phyloP scores from a whole-genome alignment of 208 protist genomes.

The Balamuthia mandrillaris region DNA sequence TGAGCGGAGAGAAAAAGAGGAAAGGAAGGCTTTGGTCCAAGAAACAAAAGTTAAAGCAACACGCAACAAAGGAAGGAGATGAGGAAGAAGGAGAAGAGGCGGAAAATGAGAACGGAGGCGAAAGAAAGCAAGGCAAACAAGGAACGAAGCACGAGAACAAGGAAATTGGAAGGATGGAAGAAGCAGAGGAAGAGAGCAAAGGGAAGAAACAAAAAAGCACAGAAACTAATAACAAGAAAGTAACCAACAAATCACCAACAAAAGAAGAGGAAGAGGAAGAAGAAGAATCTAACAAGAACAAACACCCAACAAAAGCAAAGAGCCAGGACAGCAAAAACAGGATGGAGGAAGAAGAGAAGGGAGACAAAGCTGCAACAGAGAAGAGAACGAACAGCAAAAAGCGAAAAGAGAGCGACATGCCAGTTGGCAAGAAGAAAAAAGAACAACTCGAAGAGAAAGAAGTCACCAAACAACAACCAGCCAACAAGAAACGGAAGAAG shows the following conservation, averaged over 20 bases:
- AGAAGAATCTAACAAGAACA: background rate
- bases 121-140: background rate
- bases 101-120: too few relatives aligned
- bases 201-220: background rate
- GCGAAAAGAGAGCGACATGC: background rate
- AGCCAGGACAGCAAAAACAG: background rate
- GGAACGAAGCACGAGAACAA: background rate
- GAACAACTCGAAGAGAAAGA: background rate
- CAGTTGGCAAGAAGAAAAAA: background rate
- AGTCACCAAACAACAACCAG: background rate
- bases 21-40: slow-evolving; percentile 17
- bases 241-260: background rate
- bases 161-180: background rate
- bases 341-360: background rate
- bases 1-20: background rate
- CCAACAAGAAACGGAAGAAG: background rate
- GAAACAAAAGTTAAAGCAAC: too few relatives aligned
- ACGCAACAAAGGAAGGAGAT: too few relatives aligned
- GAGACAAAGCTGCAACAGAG: background rate
- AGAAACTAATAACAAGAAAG: background rate
- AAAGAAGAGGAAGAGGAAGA: background rate
- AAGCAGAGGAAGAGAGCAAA: too few relatives aligned
- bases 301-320: background rate
- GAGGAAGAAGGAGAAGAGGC: too few relatives aligned
- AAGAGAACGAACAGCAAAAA: background rate